These are phyloP conservation scores for Gaultheria prostrata DNA, from an alignment of 148 eudicot genomes.

Conservation along the genomic window DNA sequence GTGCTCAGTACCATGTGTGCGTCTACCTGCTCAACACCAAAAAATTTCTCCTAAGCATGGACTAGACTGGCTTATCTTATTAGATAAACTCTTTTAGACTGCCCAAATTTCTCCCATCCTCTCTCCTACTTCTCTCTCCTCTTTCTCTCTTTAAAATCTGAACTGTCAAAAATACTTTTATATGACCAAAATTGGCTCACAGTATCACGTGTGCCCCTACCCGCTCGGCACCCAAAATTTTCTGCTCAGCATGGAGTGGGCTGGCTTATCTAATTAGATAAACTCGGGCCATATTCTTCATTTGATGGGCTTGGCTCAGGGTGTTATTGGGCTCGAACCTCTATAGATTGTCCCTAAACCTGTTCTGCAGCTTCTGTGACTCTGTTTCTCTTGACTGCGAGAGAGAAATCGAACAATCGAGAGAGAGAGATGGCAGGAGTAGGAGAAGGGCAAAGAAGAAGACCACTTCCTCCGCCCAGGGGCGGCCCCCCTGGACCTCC, in stretches of 20 bases:
- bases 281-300: neutral
- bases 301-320: constrained; percentile 3
- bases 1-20: too few species aligned
- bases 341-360: neutral
- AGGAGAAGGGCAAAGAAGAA: constrained; percentile 29
- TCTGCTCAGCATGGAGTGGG: too few species aligned
- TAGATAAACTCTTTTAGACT: neutral
- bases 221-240: too few species aligned
- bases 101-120: too few species aligned
- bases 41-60: too few species aligned
- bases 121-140: too few species aligned
- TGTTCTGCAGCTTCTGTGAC: neutral
- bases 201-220: too few species aligned
- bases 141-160: too few species aligned
- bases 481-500: constrained; percentile 16
- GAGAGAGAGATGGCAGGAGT: constrained; percentile 18
- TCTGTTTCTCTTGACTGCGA: constrained; percentile 21
- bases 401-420: constrained; percentile 11
- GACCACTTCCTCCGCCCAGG: constrained; percentile 29
- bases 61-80: neutral
- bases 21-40: too few species aligned
- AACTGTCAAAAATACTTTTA: too few species aligned
- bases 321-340: neutral
- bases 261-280: neutral
- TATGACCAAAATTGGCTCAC: too few species aligned